Base-by-base conservation (phyloP, 2,329 filamentous ascomycete species). In the Penicillium glabrum region DNA sequence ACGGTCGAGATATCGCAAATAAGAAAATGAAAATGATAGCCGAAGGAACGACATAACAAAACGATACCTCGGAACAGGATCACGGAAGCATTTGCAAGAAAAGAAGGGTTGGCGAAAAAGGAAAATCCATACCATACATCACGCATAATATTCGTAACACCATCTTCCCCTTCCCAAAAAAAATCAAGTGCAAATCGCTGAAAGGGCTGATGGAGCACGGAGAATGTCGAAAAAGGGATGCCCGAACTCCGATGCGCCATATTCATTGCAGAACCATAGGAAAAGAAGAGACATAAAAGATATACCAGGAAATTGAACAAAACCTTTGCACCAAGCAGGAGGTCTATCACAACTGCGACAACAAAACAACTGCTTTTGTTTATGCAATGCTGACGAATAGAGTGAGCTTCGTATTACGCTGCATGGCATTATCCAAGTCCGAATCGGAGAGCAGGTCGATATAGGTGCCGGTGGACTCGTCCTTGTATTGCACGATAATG, bases 341-440 rank as follows among this genome's bases (percentile, higher is more conserved):
- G 37, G 51, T 60, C 58, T 62, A 64, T 59, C 49, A 39, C 51
- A 46, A 23, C 24, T 44, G 31, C 23, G 13, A 27, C 47, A 37
- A 19, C 41, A 26, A 46, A 53, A 33, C 23, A 11, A 53, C 14
- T 13, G 31, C 26, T 45, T 45, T 23, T 48, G 54, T 46, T 69
- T 61, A 76, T 41, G 66, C 69, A 54, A 75, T 65, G 44, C 69
- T 71, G 62, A 90, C 88, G 63, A 86, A 90, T 26, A 97, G 79
- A 53, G 93, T 86, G 61, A 98, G 80, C 78, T 97, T 97, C 63
- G 92, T 88, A 75, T 96, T 96, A 66, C 91, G 82, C 66, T 89
- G 84, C 61, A 97, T 79, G 3, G 93, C 93, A 62, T 85, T 82
- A 62, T 92, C 88, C 51, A 98, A 78, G 72, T 97, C 92, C 60